Percentiles rank a stretch among this genome's conserved stretches.
Conservation (phyloP, 169 alveolate species). For the Theileria luwenshuni region DNA sequence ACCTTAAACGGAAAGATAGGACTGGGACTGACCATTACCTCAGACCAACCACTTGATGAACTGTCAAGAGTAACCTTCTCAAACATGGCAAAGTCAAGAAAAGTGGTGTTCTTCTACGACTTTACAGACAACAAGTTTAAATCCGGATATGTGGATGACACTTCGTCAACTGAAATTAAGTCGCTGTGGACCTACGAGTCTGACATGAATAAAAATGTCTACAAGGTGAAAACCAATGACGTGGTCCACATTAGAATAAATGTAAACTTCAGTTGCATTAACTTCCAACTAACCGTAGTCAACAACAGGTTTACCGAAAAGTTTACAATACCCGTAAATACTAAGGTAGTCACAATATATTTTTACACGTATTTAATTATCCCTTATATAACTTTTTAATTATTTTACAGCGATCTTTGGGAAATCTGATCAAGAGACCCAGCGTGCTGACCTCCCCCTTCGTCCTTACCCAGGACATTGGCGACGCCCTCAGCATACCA, state of each 20-base stretch:
- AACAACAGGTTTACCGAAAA: conserved; percentile 24
- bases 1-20: conserved; percentile 46
- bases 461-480: conserved; percentile 40
- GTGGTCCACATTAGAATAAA: conserved; percentile 23
- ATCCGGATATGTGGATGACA: conserved; percentile 48
- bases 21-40: conserved; percentile 40
- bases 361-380: not conserved
- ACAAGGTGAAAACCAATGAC: conserved; percentile 38
- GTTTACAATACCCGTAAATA: conserved; percentile 26
- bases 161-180: conserved; percentile 30
- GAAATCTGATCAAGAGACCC: conserved; percentile 45
- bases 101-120: conserved; percentile 53
- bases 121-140: conserved; percentile 49
- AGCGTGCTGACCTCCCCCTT: conserved; percentile 52
- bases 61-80: conserved; percentile 34
- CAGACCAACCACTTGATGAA: conserved; percentile 56
- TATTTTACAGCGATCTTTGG: conserved; percentile 17
- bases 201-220: not conserved
- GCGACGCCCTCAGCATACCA: conserved; percentile 61
- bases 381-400: not conserved
- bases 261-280: conserved; percentile 40
- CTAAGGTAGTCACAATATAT: conserved; percentile 8
- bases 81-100: conserved; percentile 29
- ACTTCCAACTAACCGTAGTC: conserved; percentile 25
- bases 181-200: conserved; percentile 55